Percentiles rank a stretch among this genome's conserved stretches.
These are phyloP conservation scores for Saccharomycopsis babjevae DNA, from an alignment of 805 yeast genomes.

Conservation along the genomic window DNA sequence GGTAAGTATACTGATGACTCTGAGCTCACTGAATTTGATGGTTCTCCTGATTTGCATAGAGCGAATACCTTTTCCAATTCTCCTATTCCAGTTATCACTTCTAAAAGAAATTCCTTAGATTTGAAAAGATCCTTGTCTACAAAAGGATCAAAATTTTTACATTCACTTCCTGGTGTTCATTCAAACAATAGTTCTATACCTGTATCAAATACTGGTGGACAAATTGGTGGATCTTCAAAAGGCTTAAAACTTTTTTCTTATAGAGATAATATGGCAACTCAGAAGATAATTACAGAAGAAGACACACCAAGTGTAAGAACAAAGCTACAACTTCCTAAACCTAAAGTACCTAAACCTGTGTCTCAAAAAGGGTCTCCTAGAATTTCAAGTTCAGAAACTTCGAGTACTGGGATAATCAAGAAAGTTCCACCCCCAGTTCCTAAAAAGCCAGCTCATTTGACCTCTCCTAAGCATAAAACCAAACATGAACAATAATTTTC, in stretches of 20 bases:
- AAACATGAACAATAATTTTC: neutral
- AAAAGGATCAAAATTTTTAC: neutral
- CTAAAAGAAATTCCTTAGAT: conserved; percentile 9
- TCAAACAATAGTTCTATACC: neutral
- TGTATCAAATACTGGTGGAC: neutral
- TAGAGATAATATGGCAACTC: neutral
- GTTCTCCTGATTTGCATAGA: neutral
- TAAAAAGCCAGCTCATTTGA: conserved; percentile 17
- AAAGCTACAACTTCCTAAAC: conserved; percentile 1
- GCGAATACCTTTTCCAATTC: neutral
- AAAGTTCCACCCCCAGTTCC: conserved; percentile 19
- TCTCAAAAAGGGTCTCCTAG: neutral
- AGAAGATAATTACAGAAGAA: conserved; percentile 1
- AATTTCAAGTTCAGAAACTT: neutral
- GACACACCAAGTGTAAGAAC: neutral
- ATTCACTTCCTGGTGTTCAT: neutral
- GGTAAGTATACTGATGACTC: conserved; percentile 54
- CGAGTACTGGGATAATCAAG: conserved; percentile 1
- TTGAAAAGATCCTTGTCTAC: conserved; percentile 2
- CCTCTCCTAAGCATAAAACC: conserved; percentile 12
- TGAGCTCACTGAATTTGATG: neutral
- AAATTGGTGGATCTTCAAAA: neutral
- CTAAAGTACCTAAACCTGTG: neutral
- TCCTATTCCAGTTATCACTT: neutral
- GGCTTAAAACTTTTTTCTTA: conserved; percentile 1